Evolutionary conservation across 225 moss, liverwort and hornwort species (phyloP).

Genomic region (Pseudoscleropodium purum): DNA sequence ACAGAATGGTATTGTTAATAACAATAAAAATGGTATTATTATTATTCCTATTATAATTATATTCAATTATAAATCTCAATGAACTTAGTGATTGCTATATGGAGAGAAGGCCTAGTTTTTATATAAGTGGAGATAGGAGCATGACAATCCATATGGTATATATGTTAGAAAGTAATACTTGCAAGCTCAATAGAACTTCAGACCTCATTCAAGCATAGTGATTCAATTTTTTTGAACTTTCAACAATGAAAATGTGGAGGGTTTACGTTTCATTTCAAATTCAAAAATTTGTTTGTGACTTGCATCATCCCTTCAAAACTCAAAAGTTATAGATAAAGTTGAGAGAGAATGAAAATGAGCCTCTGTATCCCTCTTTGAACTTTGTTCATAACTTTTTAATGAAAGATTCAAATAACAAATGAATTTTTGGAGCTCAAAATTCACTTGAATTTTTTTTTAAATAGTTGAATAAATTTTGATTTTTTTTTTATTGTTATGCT

Average conservation of each 20-base stretch:
- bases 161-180: not conserved
- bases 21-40: not conserved
- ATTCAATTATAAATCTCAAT: not conserved
- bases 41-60: too few relatives aligned
- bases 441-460: not conserved
- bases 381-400: not conserved
- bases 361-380: accelerated
- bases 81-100: not conserved
- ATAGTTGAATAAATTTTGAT: too few relatives aligned
- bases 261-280: not conserved
- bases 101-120: not conserved
- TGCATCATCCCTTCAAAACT: not conserved
- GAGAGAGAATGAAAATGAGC: not conserved
- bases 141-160: not conserved
- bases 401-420: not conserved
- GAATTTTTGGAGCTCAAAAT: not conserved
- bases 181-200: not conserved
- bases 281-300: not conserved
- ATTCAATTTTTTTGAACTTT: not conserved
- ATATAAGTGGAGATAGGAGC: not conserved
- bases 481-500: too few relatives aligned
- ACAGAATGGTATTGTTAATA: not conserved
- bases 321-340: too few relatives aligned
- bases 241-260: accelerated
- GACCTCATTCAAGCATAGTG: not conserved